A percentile compares a stretch with the other conserved stretches of the same genome.
Evolutionary conservation across 2,329 filamentous ascomycete species (phyloP).

Genomic region (Fusarium sp.): DNA sequence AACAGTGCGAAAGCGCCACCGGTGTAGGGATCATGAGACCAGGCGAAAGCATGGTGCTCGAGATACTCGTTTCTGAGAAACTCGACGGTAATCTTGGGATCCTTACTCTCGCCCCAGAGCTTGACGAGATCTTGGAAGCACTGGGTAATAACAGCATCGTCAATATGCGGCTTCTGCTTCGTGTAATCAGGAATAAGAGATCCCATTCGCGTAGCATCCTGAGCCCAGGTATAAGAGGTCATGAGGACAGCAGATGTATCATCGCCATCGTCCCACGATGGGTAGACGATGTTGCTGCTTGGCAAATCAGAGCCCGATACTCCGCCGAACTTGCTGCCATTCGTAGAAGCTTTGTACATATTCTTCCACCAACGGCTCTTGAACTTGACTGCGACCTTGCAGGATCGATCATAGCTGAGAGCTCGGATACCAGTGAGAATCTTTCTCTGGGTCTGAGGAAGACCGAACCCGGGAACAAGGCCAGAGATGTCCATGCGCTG

Average conservation of each 20-base stretch:
- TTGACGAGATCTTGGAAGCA: slow-evolving; percentile 21
- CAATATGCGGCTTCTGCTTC: background rate
- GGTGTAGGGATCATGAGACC: slow-evolving; percentile 48
- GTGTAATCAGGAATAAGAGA: slow-evolving; percentile 17
- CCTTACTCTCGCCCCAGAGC: background rate
- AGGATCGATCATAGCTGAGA: slow-evolving; percentile 19
- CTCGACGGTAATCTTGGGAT: background rate
- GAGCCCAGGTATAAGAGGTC: slow-evolving; percentile 29
- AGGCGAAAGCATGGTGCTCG: slow-evolving; percentile 49
- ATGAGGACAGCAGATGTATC: slow-evolving; percentile 14
- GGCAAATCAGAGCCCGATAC: slow-evolving; percentile 2
- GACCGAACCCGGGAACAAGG: background rate
- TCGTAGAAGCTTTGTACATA: background rate
- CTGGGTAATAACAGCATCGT: slow-evolving; percentile 11
- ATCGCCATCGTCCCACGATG: slow-evolving; percentile 15
- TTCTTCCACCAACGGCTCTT: slow-evolving; percentile 27
- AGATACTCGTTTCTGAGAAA: slow-evolving; percentile 13
- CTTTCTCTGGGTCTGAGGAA: background rate
- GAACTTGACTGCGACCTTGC: slow-evolving; percentile 31
- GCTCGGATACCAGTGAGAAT: slow-evolving; percentile 13
- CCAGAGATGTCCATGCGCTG: slow-evolving; percentile 20
- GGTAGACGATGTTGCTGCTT: slow-evolving; percentile 19
- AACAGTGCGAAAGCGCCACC: slow-evolving; percentile 53
- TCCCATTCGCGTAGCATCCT: slow-evolving; percentile 30
- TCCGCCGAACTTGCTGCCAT: background rate